Evolutionary conservation across 768 basidiomycete genomes (phyloP).

Genomic region (Termitomyces sp.): DNA sequence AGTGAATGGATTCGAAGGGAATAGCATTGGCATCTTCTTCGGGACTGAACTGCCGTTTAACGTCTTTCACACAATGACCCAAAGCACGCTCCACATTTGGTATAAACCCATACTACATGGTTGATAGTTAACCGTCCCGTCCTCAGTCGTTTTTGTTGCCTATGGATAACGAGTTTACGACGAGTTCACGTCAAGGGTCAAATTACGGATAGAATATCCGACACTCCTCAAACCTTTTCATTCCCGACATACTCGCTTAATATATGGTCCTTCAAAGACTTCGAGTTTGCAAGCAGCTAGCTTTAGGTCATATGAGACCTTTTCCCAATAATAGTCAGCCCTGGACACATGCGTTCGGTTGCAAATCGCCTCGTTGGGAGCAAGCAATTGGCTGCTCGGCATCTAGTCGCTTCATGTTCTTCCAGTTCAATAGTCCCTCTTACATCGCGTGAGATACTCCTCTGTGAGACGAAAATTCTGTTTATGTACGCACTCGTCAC

Average conservation of each 20-base stretch:
- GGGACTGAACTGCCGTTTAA: not conserved
- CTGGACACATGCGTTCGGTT: not conserved
- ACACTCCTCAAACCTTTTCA: too few species aligned
- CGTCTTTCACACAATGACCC: not conserved
- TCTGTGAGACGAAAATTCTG: not conserved
- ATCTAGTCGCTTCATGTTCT: not conserved
- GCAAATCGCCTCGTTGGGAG: not conserved
- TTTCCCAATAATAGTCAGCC: not conserved
- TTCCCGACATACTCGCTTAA: not conserved
- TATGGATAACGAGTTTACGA: too few species aligned
- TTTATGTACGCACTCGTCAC: not conserved
- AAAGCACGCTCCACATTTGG: not conserved
- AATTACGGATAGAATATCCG: too few species aligned
- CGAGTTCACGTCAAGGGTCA: not conserved
- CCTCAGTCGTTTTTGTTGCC: not conserved
- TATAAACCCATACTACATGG: not conserved
- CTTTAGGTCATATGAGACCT: not conserved
- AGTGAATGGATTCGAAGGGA: not conserved
- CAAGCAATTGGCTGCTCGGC: not conserved
- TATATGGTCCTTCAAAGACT: not conserved
- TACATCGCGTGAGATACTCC: not conserved
- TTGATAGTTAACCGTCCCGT: not conserved
- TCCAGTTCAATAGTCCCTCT: not conserved
- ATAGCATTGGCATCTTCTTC: not conserved
- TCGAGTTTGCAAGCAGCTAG: not conserved